Base-by-base conservation (phyloP, 768 basidiomycete species). In the Mycena alexandri region DNA sequence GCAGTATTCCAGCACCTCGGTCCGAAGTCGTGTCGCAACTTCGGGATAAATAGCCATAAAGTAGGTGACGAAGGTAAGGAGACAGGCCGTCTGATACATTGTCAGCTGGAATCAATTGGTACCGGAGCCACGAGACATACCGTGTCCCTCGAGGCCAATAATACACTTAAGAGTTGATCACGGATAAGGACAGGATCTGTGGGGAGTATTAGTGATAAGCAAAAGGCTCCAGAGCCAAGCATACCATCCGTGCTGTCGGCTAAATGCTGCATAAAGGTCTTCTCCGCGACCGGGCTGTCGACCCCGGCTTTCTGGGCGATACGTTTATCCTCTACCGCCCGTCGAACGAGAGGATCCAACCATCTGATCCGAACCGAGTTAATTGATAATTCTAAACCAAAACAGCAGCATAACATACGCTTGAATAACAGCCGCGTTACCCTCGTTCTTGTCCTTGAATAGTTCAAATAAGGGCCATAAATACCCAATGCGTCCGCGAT, bases 141-240 rank as follows among this genome's bases (percentile, higher is more conserved):
- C 41, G 93, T 94, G 78, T 95, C 93, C 61, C 93, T 79, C 24
- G 91, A 86, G 7, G 93, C 93, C 13, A 94, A 80, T 2, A 95
- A 80, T 76, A 94, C 88, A 73, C 88, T 94, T 53, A 94, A 82
- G 14, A 94, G 77, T 69, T 95, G 91, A 78, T 94, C 92, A 22
- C 91, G 87, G 61, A 95, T 91, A 47, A 89, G 75, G 10, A 86
- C 81, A 13, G 79, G 79, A 74, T 94, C 93, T 94, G 71, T 64
- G 64, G 19, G 57, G 57, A 56, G 42, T 25, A 66, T 60, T 21
- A 38, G 34, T 24, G 36, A 34, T 41, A 43, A n/a, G 44, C n/a
- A 21, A 58, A 55, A 9, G 57, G 53, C 34, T 29, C 62, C 22
- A n/a, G 14, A 36, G 13, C 33, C 51, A 38, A 73, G 3, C 81